Evolutionary conservation across 2,329 filamentous ascomycete species (phyloP), one percentile per base, ranked within the genome.

Genomic region (Triangularia verruculosa): DNA sequence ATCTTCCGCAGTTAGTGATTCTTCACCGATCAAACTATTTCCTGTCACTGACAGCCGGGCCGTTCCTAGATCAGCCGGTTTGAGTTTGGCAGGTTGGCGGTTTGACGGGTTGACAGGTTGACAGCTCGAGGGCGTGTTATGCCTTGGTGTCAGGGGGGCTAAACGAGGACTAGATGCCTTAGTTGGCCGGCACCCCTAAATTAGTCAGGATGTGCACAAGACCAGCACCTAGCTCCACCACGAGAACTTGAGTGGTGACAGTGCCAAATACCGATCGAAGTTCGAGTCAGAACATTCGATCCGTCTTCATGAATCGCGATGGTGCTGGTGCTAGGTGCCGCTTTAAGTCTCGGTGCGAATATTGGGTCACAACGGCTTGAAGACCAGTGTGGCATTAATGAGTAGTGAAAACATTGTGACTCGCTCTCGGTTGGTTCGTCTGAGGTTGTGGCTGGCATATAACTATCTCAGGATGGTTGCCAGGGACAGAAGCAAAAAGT

Each of bases 71-170:
- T 20, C 17, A 7, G 15, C n/a, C n/a, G n/a, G n/a, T n/a, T n/a
- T n/a, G n/a, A n/a, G n/a, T n/a, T n/a, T n/a, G n/a, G n/a, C n/a
- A n/a, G n/a, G n/a, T n/a, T n/a, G n/a, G n/a, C n/a, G n/a, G n/a
- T n/a, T n/a, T 55, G 52, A 55, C 52, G 27, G 52, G 20, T 24
- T 43, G 55, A 57, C 55, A 57, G 13, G 17, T 57, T 57, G 28
- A 57, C 28, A 57, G 55, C 4, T 39, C 9, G 22, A 32, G n/a
- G 8, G 55, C 22, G 39, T 47, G 39, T 20, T 15, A n/a, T 4
- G 7, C 4, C 20, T 20, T 3, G 20, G 39, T 4, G n/a, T 12
- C 7, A n/a, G n/a, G n/a, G 20, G 6, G 20, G n/a, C 8, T 47
- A 17, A 47, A 8, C 4, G 6, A 47, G 20, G n/a, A 17, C 39